Conservation (phyloP, 306 rosid species). For the Benincasa hispida region DNA sequence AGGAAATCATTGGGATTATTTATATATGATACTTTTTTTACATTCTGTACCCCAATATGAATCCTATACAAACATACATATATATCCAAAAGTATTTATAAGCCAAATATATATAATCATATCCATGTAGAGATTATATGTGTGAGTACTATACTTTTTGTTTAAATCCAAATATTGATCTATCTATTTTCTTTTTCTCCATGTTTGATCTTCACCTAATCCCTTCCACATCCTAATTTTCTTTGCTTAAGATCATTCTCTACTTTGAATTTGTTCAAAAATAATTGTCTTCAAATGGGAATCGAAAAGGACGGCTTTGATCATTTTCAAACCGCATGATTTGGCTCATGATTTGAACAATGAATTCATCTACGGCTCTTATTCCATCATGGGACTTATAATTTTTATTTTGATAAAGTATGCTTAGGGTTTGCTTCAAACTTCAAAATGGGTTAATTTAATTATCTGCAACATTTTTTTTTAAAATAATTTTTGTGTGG, state of each 20-base stretch:
- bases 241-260: not conserved
- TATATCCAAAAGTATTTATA: too few species aligned
- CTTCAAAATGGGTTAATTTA: not conserved
- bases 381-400: not conserved
- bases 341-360: not conserved
- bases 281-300: not conserved
- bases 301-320: not conserved
- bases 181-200: too few species aligned
- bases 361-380: conserved; percentile 1
- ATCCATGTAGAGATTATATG: too few species aligned
- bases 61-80: too few species aligned
- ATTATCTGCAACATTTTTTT: not conserved
- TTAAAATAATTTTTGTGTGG: not conserved
- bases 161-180: too few species aligned
- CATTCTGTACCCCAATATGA: too few species aligned
- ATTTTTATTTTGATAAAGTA: not conserved
- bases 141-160: too few species aligned
- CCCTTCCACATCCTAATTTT: not conserved
- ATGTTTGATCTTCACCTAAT: too few species aligned
- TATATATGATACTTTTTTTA: too few species aligned
- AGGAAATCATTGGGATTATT: too few species aligned
- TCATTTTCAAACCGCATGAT: not conserved
- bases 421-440: not conserved
- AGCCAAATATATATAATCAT: too few species aligned
- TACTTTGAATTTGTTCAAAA: not conserved